Evolutionary conservation across 331 rosid species (phyloP).

Genomic region (Prunus yedoensis): DNA sequence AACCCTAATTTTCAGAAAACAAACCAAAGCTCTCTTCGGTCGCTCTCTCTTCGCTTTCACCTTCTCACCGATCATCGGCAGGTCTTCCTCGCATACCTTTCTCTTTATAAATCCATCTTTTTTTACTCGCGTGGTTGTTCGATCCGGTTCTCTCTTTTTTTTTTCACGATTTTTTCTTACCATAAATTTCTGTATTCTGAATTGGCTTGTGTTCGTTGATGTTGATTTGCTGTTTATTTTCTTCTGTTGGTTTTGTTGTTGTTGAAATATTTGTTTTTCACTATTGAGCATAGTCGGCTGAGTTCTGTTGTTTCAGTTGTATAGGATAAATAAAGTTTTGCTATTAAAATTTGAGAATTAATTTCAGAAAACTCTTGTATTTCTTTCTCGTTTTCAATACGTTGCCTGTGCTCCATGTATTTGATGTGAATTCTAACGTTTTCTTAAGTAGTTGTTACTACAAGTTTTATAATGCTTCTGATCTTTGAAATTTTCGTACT

Average conservation of each 20-base stretch:
- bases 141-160: neutral
- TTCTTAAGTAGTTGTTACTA: neutral
- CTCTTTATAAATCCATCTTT: neutral
- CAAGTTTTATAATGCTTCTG: neutral
- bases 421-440: neutral
- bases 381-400: neutral
- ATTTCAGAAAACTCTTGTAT: neutral
- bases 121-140: neutral
- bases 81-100: neutral
- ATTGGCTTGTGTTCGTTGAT: neutral
- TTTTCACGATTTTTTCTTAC: neutral
- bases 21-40: neutral
- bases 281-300: neutral
- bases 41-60: neutral
- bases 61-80: neutral
- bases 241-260: neutral
- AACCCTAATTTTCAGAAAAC: constrained; percentile 36
- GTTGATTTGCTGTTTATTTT: neutral
- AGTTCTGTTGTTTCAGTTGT: too few species aligned
- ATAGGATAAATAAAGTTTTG: too few species aligned
- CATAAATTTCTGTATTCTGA: neutral
- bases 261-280: neutral
- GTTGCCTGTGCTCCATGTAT: neutral
- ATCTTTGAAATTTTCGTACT: neutral
- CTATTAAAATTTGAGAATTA: neutral